Conservation (phyloP, 169 alveolate species). For the Plasmodium cynomolgi region DNA sequence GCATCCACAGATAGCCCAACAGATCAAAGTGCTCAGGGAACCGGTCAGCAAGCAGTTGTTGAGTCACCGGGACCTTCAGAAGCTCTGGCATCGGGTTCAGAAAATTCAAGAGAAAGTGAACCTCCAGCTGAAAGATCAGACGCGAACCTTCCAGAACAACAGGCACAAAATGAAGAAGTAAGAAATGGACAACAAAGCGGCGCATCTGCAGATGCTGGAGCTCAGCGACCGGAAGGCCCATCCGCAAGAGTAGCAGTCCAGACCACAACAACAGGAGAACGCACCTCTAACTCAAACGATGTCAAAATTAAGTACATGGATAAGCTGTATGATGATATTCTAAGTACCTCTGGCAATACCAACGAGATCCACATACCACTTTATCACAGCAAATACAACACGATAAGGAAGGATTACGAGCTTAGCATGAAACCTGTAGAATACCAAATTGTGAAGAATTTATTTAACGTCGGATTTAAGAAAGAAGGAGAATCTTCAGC, state of each 20-base stretch:
- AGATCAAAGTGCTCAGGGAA: background rate
- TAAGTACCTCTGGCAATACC: background rate
- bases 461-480: background rate
- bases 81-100: no score
- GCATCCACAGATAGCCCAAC: background rate
- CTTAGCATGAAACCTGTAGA: slow-evolving; percentile 10
- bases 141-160: background rate
- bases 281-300: background rate
- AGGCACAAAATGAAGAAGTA: background rate
- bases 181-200: background rate
- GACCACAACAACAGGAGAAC: no score
- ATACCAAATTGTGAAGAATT: slow-evolving; percentile 15
- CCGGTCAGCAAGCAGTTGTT: background rate
- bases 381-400: slow-evolving; percentile 5
- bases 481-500: background rate
- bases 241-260: no score
- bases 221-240: background rate
- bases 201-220: background rate
- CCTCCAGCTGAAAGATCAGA: no score
- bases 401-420: background rate
- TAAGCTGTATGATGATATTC: background rate
- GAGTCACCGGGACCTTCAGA: no score
- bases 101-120: no score
- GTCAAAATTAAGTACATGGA: background rate
- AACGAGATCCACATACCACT: background rate